Base-by-base conservation (phyloP, 768 basidiomycete species). In the Phanerodontia chrysosporium region DNA sequence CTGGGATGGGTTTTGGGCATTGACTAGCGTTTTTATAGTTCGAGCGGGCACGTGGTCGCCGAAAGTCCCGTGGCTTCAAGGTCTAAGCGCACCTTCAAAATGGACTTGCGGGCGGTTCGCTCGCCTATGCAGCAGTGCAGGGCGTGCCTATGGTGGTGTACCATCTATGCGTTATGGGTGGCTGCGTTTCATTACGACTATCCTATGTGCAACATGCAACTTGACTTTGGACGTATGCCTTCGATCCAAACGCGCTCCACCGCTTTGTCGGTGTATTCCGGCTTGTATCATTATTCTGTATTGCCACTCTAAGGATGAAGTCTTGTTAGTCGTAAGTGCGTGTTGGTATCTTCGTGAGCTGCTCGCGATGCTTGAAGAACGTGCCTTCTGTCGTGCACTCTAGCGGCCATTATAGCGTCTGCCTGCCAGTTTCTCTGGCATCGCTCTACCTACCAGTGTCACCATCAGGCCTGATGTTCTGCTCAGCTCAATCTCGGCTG, bases 31-130 rank as follows among this genome's bases (percentile, higher is more conserved):
- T 32, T 49, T 30, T 51, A 16, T 61, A 88, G 87, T 96, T 97
- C 89, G 96, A 99, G 82, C 88, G 87, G 72, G 96, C 80, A 75
- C 95, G 96, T 86, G 96, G 96, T 82, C 92, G 96, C 84, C 86
- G 96, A 90, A 92, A 93, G 85, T 95, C 92, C 58, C 89, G 90
- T 77, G 93, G 92, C 67, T 95, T 95, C 92, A 95, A 95, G 83
- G 90, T 95, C 63, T 94, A 89, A 83, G 67, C 65, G 66, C 64
- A 66, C 66, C 52, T 51, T 57, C 70, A 75, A 73, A 74, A 74
- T 62, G 67, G 67, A 67, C 68, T 65, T 63, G 61, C 57, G 56
- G 69, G 73, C 66, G 66, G 66, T 67, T 44, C 30, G 45, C 32
- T 29, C 46, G 54, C 53, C 28, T 58, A 60, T 13, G 55, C 36